Percentiles rank a stretch among this genome's conserved stretches.
phyloP scores from a whole-genome alignment of 768 basidiomycete species.

The Pilatotrama ljubarskyi region DNA sequence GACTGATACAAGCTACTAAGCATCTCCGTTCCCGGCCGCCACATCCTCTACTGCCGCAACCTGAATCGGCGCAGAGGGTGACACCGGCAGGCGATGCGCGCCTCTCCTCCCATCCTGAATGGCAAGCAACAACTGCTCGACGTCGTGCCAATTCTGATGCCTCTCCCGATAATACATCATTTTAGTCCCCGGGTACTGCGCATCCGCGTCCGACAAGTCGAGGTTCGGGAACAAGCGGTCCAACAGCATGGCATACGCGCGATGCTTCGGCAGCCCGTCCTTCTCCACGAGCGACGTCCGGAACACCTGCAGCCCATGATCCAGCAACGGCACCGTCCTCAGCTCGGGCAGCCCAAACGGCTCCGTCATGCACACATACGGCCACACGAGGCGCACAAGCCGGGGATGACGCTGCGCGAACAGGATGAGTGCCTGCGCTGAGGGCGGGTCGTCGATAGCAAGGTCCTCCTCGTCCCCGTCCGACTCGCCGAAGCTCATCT shows the following conservation, averaged over 20 bases:
- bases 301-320: not conserved
- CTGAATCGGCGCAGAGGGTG: not conserved
- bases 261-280: not conserved
- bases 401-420: not conserved
- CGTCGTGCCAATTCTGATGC: not conserved
- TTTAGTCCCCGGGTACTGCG: not conserved
- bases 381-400: not conserved
- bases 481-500: not conserved
- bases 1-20: no score
- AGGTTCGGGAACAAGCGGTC: conserved; percentile 1
- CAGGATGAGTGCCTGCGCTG: not conserved
- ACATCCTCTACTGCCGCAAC: no score
- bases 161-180: not conserved
- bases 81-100: not conserved
- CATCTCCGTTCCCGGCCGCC: not conserved
- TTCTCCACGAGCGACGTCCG: not conserved
- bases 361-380: not conserved
- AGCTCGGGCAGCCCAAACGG: no score
- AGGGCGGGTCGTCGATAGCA: not conserved
- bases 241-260: not conserved
- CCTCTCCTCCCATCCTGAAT: not conserved
- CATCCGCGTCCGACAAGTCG: not conserved
- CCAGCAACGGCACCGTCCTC: not conserved
- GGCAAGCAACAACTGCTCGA: not conserved
- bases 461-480: not conserved